Evolutionary conservation across 2,329 filamentous ascomycete genomes (phyloP).

Genomic region (Parastagonospora avenae): DNA sequence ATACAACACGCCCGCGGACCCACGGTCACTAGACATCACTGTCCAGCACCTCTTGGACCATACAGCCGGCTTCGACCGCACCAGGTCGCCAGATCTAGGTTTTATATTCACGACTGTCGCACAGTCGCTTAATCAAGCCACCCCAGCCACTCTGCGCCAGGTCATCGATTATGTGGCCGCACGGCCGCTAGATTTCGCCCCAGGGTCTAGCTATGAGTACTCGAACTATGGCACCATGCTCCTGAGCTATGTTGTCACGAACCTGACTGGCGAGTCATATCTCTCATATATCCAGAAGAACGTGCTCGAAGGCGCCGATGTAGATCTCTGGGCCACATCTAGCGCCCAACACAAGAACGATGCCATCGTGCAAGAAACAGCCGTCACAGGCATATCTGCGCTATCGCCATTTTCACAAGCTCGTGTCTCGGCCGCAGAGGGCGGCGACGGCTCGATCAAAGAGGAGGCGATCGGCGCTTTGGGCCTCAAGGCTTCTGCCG

Average conservation of each 20-base stretch:
- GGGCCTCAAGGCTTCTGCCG: conserved; percentile 21
- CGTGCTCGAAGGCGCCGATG: conserved; percentile 18
- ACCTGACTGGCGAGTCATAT: conserved; percentile 19
- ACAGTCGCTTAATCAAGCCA: conserved; percentile 18
- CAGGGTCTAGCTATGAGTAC: conserved; percentile 16
- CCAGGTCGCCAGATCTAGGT: conserved; percentile 16
- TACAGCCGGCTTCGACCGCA: conserved; percentile 25
- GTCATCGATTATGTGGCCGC: conserved; percentile 24
- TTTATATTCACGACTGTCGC: conserved; percentile 23
- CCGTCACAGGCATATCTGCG: background rate
- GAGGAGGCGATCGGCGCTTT: conserved; percentile 20
- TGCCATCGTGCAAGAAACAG: background rate
- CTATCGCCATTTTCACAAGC: background rate
- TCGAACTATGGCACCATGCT: conserved; percentile 29
- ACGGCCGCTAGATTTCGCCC: conserved; percentile 23
- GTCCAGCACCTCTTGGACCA: conserved; percentile 27
- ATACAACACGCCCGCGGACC: conserved; percentile 18
- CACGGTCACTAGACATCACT: conserved; percentile 23
- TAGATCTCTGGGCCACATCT: conserved; percentile 14
- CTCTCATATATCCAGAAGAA: conserved; percentile 17
- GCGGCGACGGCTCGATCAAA: conserved; percentile 23
- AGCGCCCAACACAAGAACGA: conserved; percentile 2
- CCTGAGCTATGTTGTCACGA: conserved; percentile 18
- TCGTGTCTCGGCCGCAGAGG: conserved; percentile 9
- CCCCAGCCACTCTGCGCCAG: conserved; percentile 20